Evolutionary conservation across 1,284 basidiomycete species (phyloP), one percentile per base, ranked within the genome.

Genomic region (Ceratobasidium sp.): DNA sequence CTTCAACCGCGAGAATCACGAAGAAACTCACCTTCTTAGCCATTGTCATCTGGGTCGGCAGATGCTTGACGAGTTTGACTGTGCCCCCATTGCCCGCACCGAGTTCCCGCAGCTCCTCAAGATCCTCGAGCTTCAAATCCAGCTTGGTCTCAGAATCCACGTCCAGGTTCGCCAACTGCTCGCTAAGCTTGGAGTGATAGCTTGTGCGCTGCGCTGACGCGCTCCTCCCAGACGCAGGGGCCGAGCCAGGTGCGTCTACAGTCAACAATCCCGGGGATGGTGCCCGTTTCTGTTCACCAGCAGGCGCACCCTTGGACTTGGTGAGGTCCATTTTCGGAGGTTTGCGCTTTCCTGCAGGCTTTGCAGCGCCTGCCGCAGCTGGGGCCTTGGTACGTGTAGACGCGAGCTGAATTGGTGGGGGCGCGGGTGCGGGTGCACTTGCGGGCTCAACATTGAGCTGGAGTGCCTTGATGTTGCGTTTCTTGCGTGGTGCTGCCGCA

Each of bases 61-160:
- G 88, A 84, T 98, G 97, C 85, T 95, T 91, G n/a, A 97, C 97
- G 86, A 95, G 96, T 85, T 95, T 95, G 77, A 99, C 98, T 71
- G 97, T 98, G 56, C 98, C 97, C 0, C 97, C 97, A 83, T 99
- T 99, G n/a, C 97, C 97, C 80, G 96, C 93, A 0, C 97, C 97
- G 2, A 99, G 89, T 85, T 99, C 97, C 40, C 90, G 89, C 44
- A 99, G 85, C 80, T 96, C 92, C 85, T 92, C 92, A 82, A 97
- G 87, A 84, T 97, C 95, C 83, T 94, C 93, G 81, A 93, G 92
- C 81, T 91, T 90, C 80, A 97, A 87, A 83, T 95, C 92, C 79
- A 89, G 90, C 83, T 93, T 93, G 82, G 91, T 90, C 85, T 94
- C 92, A 81, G 92, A 93, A 60, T 82, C 75, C 86, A 94, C 86